Evolutionary conservation across 495 filamentous ascomycete species (phyloP), one percentile per base, ranked within the genome.

Genomic region (Penicillium macrosclerotiorum): DNA sequence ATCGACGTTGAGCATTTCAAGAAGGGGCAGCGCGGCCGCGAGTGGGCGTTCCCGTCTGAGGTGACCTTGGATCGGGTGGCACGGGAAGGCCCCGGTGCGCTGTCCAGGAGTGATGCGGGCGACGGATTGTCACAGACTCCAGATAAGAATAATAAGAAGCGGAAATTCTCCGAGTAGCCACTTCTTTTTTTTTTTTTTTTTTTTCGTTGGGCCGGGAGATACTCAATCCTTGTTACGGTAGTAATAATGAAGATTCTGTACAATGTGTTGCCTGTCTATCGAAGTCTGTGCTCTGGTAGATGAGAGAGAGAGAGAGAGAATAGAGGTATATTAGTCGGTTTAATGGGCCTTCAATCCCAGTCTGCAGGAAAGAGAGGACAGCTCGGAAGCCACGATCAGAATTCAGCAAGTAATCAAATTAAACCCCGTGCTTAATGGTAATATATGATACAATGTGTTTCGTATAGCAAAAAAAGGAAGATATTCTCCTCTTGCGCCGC

Each of bases 1-100:
- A 91, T 96, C 35, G 90, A 90, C 49, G 42, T 54, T 0, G 71
- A 82, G 40, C 91, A 95, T 59, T 91, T 87, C 45, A 73, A 77
- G 38, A 73, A 80, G 30, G 71, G 68, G 16, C 56, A 68, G 48
- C 57, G 67, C 2, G 77, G 82, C 20, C 62, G 64, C 9, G 61
- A 74, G 18, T 84, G 81, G 81, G 27, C 56, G 23, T 65, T 62
- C 2, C 36, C 64, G 16, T 32, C 22, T 27, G 29, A 3, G 14
- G 31, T 36, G 24, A 34, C 24, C 16, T 36, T 11, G 24, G 12
- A 8, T 18, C 19, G 8, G 34, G 18, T 43, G 38, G 9, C 3
- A 4, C 25, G 25, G 24, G 37, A 4, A 9, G 35, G 35, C 7
- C 5, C 8, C 4, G 12, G 24, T 17, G 7, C 24, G 24, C 1